phyloP scores from a whole-genome alignment of 306 rosid genomes.

The Citrullus mucosospermus region DNA sequence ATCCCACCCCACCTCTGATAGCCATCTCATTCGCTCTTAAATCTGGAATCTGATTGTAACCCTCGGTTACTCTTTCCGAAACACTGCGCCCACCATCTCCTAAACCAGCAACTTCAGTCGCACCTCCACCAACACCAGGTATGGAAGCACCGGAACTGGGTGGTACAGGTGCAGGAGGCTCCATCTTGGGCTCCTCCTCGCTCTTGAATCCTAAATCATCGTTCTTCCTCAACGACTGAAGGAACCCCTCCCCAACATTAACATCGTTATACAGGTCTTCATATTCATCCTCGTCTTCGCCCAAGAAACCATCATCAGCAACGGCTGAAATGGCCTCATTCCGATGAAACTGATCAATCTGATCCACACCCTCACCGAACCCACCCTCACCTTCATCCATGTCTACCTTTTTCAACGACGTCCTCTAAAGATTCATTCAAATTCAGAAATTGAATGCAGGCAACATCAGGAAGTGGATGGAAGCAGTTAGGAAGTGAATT shows the following conservation, averaged over 20 bases:
- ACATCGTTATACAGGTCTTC: constrained; percentile 97
- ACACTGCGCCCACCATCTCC: constrained; percentile 28
- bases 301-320: constrained; percentile 76
- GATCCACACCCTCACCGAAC: constrained; percentile 56
- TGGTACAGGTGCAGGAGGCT: constrained; percentile 8
- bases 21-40: constrained; percentile 46
- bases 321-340: constrained; percentile 98
- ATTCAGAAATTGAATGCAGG: not conserved
- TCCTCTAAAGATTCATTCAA: not conserved
- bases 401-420: not conserved
- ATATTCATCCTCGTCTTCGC: constrained; percentile 84
- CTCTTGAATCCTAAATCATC: constrained; percentile 48
- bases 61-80: constrained; percentile 31
- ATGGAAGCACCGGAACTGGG: constrained; percentile 25
- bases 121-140: constrained; percentile 40
- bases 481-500: not conserved
- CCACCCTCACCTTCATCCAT: constrained; percentile 72
- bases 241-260: constrained; percentile 85
- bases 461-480: not conserved
- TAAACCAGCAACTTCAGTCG: constrained; percentile 9
- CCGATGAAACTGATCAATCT: constrained; percentile 80
- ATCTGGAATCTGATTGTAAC: constrained; percentile 47
- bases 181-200: constrained; percentile 46
- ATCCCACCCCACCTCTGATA: constrained; percentile 27
- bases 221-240: constrained; percentile 63